Percentiles rank a stretch among this genome's conserved stretches.
Conservation (phyloP, 2,329 filamentous ascomycete species). For the Pseudogymnoascus sp. region DNA sequence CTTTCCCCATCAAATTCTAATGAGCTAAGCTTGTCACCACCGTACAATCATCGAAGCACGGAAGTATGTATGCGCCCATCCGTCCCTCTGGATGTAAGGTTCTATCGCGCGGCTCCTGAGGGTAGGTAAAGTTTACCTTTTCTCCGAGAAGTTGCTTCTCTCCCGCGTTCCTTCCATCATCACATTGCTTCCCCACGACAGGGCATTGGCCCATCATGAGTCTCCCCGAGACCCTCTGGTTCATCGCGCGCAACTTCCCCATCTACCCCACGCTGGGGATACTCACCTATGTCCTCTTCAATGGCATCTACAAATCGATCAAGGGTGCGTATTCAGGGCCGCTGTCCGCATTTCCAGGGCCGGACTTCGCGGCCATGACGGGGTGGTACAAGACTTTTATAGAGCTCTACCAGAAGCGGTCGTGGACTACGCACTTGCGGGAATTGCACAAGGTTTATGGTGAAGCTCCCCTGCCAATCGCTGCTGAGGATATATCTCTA, state of each 20-base stretch:
- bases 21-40: neutral
- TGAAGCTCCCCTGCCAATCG: neutral
- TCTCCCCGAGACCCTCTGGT: neutral
- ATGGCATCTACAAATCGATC: neutral
- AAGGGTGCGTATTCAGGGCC: neutral
- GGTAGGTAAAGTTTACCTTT: neutral
- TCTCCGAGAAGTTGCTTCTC: neutral
- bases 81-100: neutral
- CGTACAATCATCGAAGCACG: neutral
- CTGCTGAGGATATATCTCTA: neutral
- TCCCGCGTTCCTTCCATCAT: neutral
- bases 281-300: neutral
- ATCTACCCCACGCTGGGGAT: neutral
- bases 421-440: neutral
- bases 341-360: neutral
- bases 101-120: neutral
- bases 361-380: neutral
- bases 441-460: neutral
- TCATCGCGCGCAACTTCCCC: neutral
- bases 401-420: neutral
- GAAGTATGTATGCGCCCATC: neutral
- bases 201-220: neutral
- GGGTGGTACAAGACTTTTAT: neutral
- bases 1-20: neutral
- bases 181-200: neutral